These are phyloP conservation scores for Cordyceps cateniannulata DNA, from an alignment of 2,329 filamentous ascomycete genomes.

Conservation along the genomic window DNA sequence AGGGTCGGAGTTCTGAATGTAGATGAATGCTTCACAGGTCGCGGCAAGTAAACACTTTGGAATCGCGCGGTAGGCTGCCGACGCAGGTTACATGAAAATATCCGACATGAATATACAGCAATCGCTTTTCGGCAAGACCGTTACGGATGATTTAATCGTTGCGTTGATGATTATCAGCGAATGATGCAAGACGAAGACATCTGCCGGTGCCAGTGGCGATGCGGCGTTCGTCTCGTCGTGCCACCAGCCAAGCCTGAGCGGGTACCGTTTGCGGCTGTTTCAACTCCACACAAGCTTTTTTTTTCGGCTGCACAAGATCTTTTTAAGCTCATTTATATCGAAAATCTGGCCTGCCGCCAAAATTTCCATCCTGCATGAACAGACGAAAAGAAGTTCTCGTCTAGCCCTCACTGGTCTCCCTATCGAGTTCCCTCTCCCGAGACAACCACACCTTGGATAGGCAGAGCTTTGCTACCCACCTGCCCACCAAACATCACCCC, in stretches of 20 bases:
- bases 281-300: neutral
- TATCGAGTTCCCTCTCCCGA: neutral
- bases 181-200: neutral
- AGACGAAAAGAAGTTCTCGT: too few relatives aligned
- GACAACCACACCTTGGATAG: neutral
- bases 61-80: neutral
- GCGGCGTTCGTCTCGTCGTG: neutral
- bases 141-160: neutral
- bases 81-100: neutral
- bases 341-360: neutral
- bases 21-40: neutral
- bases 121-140: neutral
- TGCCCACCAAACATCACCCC: too few relatives aligned
- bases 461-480: too few relatives aligned
- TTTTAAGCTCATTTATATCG: neutral
- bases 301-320: neutral
- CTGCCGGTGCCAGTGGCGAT: neutral
- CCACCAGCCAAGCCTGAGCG: neutral
- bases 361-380: neutral
- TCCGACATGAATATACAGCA: too few relatives aligned
- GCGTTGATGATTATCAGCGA: neutral
- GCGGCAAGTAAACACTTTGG: too few relatives aligned
- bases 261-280: neutral
- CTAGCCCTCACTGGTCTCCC: neutral
- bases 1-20: neutral